Conservation (phyloP, 2,329 filamentous ascomycete genomes). For the Tolypocladium tropicale region DNA sequence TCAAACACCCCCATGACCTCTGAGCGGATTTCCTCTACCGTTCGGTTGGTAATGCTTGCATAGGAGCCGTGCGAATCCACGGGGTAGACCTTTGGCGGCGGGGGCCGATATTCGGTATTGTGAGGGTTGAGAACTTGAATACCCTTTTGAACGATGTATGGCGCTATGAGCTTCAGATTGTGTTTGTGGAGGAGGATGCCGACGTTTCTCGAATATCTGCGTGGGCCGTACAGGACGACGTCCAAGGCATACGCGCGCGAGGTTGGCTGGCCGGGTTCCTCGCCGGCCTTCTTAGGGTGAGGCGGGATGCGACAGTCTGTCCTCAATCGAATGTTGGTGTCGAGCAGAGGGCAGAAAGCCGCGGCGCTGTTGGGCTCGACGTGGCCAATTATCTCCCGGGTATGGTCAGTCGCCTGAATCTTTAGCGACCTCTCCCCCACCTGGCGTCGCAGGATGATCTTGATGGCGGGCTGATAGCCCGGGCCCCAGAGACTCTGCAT, state of each 20-base stretch:
- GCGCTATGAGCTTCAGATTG: constrained; percentile 58
- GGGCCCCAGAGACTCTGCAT: constrained; percentile 47
- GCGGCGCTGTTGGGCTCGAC: constrained; percentile 58
- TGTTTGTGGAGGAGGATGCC: constrained; percentile 55
- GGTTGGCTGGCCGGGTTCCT: constrained; percentile 51
- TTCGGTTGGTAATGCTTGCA: constrained; percentile 38
- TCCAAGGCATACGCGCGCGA: constrained; percentile 55
- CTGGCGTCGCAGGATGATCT: constrained; percentile 55
- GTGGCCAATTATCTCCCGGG: constrained; percentile 61
- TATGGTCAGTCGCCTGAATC: constrained; percentile 67
- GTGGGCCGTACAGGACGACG: constrained; percentile 70
- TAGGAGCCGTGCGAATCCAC: constrained; percentile 16
- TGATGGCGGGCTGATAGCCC: constrained; percentile 61
- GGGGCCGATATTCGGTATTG: constrained; percentile 36
- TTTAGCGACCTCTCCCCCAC: constrained; percentile 42
- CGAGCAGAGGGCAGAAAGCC: constrained; percentile 63
- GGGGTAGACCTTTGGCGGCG: constrained; percentile 22
- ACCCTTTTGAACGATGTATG: constrained; percentile 54
- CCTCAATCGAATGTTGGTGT: constrained; percentile 55
- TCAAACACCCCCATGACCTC: constrained; percentile 87
- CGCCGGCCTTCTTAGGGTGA: constrained; percentile 51
- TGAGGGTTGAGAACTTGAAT: constrained; percentile 73
- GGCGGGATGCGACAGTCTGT: constrained; percentile 62
- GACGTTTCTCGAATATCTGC: constrained; percentile 52
- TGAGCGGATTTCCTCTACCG: constrained; percentile 74